Evolutionary conservation across 2,329 filamentous ascomycete species (phyloP), one percentile per base, ranked within the genome.

Genomic region (Conoideocrella luteorostrata): DNA sequence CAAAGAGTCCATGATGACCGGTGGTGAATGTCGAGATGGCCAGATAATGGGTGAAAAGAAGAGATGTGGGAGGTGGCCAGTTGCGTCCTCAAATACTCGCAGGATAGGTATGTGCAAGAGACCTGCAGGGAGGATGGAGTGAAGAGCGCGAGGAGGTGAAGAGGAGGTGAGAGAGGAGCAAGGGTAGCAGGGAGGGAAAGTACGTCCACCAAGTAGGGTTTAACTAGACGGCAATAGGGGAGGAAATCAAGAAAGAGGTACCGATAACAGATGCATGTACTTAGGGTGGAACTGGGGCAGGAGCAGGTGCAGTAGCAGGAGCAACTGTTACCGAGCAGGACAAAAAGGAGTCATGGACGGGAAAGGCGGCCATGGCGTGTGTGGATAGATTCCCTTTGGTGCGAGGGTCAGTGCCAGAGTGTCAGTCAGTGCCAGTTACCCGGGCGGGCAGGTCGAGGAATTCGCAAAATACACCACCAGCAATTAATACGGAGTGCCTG

Each of bases 41-140:
- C 39, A 47, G 35, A 41, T 45, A 29, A 35, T 45, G 46, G 46
- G 42, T 45, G 41, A n/a, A 38, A 24, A 17, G 23, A 22, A 29
- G 15, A 22, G 11, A 28, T 12, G 29, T 45, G 42, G 35, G 34
- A 47, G 28, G 34, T 23, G 46, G 46, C 38, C 39, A 42, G 28
- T 34, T 45, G 42, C 29, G 34, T 23, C 46, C 42, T 47, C 42
- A 47, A 47, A 47, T 47, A 47, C 33, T 47, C 34, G 35, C 20
- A 32, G 33, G 32, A 36, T n/a, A 15, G 7, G 22, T 36, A 33
- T 41, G 29, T n/a, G 28, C 18, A 21, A 12, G 33, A 28, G 20
- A 20, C n/a, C 7, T 15, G 37, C 17, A 17, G 12, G 22, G 15
- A 39, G 28, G 17, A 26, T 17, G 26, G 39, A 41, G 33, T 15